A percentile compares a stretch with the other conserved stretches of the same genome.
Evolutionary conservation across 2,329 filamentous ascomycete species (phyloP).

Genomic region (Epichloe typhina): DNA sequence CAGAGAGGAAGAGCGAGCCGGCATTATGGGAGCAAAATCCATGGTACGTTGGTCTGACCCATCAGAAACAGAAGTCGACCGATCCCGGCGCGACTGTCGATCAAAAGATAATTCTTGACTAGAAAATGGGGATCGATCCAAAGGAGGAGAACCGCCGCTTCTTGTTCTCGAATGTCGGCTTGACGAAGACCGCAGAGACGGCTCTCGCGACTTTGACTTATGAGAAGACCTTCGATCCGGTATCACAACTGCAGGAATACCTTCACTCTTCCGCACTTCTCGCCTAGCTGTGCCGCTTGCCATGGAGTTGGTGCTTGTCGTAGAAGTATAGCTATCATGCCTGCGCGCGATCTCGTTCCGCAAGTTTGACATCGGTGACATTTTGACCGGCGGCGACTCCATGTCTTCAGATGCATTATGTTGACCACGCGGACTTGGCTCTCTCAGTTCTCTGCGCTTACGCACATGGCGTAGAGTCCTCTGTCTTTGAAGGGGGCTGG

Average conservation of each 20-base stretch:
- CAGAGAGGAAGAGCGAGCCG: slow-evolving; percentile 44
- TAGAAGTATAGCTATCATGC: slow-evolving; percentile 37
- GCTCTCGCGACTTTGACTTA: slow-evolving; percentile 37
- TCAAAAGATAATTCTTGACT: slow-evolving; percentile 31
- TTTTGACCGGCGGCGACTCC: slow-evolving; percentile 10
- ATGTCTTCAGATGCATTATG: slow-evolving; percentile 6
- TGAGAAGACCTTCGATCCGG: slow-evolving; percentile 44
- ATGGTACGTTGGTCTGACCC: slow-evolving; percentile 42
- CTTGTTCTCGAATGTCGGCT: slow-evolving; percentile 41
- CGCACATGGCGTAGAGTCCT: slow-evolving; percentile 48
- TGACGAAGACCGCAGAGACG: slow-evolving; percentile 47
- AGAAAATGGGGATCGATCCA: slow-evolving; percentile 27
- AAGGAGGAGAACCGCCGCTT: slow-evolving; percentile 36
- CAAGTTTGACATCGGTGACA: slow-evolving; percentile 16
- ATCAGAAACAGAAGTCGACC: slow-evolving; percentile 34
- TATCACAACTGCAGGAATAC: slow-evolving; percentile 49
- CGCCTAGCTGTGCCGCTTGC: slow-evolving; percentile 42
- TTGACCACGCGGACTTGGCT: slow-evolving; percentile 20
- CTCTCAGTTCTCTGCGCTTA: slow-evolving; percentile 39
- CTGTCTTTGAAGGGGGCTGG: slow-evolving; percentile 26
- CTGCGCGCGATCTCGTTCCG: slow-evolving; percentile 16
- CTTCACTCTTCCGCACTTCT: slow-evolving; percentile 45
- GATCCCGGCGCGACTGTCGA: slow-evolving; percentile 25
- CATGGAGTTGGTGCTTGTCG: slow-evolving; percentile 33
- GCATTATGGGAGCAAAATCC: slow-evolving; percentile 46